Conservation (phyloP, 192 early-diverging fungal species). For the Bifiguratus adelaidae region DNA sequence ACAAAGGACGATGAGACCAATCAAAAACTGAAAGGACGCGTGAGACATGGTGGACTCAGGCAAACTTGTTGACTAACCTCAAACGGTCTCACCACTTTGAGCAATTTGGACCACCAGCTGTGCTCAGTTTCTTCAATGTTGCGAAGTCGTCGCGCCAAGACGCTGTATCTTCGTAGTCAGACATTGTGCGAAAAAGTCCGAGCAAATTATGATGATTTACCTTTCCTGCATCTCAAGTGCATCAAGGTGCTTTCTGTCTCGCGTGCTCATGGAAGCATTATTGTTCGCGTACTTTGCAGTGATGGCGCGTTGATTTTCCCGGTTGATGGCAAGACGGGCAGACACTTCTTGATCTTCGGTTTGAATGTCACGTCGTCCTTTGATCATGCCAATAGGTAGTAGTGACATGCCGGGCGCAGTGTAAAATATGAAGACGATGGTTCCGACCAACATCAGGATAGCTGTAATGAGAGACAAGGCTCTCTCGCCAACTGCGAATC, state of each 20-base stretch:
- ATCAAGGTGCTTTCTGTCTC: neutral
- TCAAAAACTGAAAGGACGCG: constrained; percentile 4
- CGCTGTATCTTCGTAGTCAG: constrained; percentile 1
- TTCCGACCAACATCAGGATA: constrained; percentile 32
- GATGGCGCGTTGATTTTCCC: constrained; percentile 11
- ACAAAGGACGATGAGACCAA: constrained; percentile 8
- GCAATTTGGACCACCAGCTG: constrained; percentile 7
- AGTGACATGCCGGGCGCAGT: constrained; percentile 29
- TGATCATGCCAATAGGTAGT: constrained; percentile 18
- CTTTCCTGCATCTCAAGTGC: constrained; percentile 6
- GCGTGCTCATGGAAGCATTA: neutral
- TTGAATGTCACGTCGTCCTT: constrained; percentile 12
- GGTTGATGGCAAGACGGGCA: constrained; percentile 2
- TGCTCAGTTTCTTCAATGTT: constrained; percentile 12
- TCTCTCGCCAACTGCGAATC: constrained; percentile 17
- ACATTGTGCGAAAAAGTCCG: neutral
- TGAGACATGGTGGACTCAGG: neutral
- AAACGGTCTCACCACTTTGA: constrained; percentile 12
- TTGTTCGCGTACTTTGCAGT: constrained; percentile 6
- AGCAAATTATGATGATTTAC: constrained; percentile 7
- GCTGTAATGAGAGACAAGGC: constrained; percentile 37
- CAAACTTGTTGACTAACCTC: constrained; percentile 7
- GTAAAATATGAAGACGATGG: constrained; percentile 39
- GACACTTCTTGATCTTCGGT: constrained; percentile 10
- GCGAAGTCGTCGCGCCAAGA: constrained; percentile 10